Conservation (phyloP, 176 grass and related monocot species). For the Echinochloa phyllopogon region DNA sequence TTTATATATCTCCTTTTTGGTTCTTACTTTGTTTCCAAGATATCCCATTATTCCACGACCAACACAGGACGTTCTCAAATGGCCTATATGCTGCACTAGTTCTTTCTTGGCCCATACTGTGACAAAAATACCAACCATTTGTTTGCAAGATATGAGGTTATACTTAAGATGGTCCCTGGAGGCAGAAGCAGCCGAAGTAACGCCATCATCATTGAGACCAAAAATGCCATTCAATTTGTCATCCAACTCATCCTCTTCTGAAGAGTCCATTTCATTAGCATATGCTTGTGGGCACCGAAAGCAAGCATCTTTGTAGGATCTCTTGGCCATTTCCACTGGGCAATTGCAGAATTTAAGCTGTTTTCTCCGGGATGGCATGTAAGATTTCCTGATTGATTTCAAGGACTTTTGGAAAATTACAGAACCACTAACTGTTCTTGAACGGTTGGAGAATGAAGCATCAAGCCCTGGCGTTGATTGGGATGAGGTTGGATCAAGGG, state of each 20-base stretch:
- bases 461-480: slow-evolving; percentile 53
- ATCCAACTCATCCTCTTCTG: slow-evolving; percentile 77
- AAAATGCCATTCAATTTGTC: slow-evolving; percentile 57
- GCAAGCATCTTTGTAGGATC: slow-evolving; percentile 87
- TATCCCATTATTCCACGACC: slow-evolving; percentile 87
- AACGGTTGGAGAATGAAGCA: slow-evolving; percentile 55
- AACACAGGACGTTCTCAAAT: slow-evolving; percentile 84
- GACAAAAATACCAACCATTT: slow-evolving; percentile 96
- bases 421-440: slow-evolving; percentile 63
- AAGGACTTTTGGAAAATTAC: slow-evolving; percentile 85
- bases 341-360: slow-evolving; percentile 80
- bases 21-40: slow-evolving; percentile 94
- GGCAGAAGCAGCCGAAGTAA: slow-evolving; percentile 46
- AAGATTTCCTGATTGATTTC: slow-evolving; percentile 83
- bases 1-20: background rate
- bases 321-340: slow-evolving; percentile 69
- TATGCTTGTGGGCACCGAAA: slow-evolving; percentile 72
- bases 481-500: slow-evolving; percentile 54
- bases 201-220: slow-evolving; percentile 49
- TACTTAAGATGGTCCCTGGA: slow-evolving; percentile 73
- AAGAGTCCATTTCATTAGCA: slow-evolving; percentile 66
- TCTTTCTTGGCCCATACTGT: slow-evolving; percentile 85
- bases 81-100: slow-evolving; percentile 71
- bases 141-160: slow-evolving; percentile 87
- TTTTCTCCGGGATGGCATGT: slow-evolving; percentile 71